These are phyloP conservation scores for Papiliotrema terrestris DNA, from an alignment of 1,284 basidiomycete species.

Conservation along the genomic window DNA sequence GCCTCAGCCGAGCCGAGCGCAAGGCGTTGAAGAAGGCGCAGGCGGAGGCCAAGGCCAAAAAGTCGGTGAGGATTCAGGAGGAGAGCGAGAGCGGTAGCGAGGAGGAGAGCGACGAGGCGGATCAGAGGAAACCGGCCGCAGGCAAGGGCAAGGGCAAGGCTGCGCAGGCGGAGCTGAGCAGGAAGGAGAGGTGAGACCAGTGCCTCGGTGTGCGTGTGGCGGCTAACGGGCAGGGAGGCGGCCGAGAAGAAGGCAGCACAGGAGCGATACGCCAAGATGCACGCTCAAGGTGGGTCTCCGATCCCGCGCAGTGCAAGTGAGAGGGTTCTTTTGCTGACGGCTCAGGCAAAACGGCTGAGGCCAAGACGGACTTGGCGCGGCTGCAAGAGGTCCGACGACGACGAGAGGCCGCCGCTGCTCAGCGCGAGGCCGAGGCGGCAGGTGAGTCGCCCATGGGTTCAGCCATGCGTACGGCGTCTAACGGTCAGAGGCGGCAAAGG, in stretches of 20 bases:
- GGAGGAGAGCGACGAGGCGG: constrained; percentile 45
- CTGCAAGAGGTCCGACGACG: constrained; percentile 81
- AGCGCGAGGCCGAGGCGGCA: constrained; percentile 77
- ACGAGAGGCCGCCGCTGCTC: constrained; percentile 77
- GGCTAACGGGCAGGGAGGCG: constrained; percentile 60
- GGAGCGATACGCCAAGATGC: constrained; percentile 60
- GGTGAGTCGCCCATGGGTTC: constrained; percentile 41
- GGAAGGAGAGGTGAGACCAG: constrained; percentile 62
- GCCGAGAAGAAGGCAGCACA: constrained; percentile 82
- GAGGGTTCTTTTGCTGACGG: not conserved
- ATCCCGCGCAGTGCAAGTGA: constrained; percentile 7
- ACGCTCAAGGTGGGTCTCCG: constrained; percentile 64
- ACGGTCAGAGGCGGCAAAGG: constrained; percentile 37
- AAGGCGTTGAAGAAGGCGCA: constrained; percentile 68
- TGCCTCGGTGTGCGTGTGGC: not conserved
- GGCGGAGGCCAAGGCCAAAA: constrained; percentile 49
- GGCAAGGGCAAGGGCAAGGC: constrained; percentile 19
- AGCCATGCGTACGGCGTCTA: constrained; percentile 1
- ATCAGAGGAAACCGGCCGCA: constrained; percentile 2
- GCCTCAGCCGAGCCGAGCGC: constrained; percentile 61
- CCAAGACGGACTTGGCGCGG: constrained; percentile 78
- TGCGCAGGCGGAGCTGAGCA: constrained; percentile 53
- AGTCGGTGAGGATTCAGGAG: constrained; percentile 36
- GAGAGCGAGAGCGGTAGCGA: constrained; percentile 54
- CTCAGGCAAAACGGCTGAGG: constrained; percentile 80